Evolutionary conservation across 495 filamentous ascomycete genomes (phyloP).

Genomic region (Aspergillus nanangensis): DNA sequence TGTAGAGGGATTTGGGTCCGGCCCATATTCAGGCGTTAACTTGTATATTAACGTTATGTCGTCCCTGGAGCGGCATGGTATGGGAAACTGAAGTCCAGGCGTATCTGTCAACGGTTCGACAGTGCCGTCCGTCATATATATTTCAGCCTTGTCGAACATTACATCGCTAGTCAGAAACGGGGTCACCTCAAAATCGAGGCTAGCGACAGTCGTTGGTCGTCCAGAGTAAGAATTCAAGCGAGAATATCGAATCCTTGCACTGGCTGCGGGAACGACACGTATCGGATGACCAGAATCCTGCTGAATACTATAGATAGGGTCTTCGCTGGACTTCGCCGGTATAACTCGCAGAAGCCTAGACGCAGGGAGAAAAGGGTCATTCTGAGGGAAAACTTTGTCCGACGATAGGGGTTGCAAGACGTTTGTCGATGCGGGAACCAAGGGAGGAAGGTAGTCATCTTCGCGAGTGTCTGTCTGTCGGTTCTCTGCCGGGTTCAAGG

Average conservation of each 20-base stretch:
- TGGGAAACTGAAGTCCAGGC: slow-evolving; percentile 55
- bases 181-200: slow-evolving; percentile 83
- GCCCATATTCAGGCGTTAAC: slow-evolving; percentile 60
- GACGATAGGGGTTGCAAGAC: slow-evolving; percentile 71
- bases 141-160: slow-evolving; percentile 59
- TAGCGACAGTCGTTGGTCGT: slow-evolving; percentile 68
- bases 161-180: slow-evolving; percentile 74
- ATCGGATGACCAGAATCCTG: slow-evolving; percentile 59
- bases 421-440: slow-evolving; percentile 72
- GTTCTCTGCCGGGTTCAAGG: slow-evolving; percentile 53
- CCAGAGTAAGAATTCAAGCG: slow-evolving; percentile 60
- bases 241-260: slow-evolving; percentile 78
- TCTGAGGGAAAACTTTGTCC: slow-evolving; percentile 62
- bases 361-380: slow-evolving; percentile 72
- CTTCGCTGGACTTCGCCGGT: slow-evolving; percentile 54
- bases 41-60: slow-evolving; percentile 83
- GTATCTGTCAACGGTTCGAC: slow-evolving; percentile 63
- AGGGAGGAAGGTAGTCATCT: slow-evolving; percentile 73
- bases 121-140: slow-evolving; percentile 60
- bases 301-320: slow-evolving; percentile 60
- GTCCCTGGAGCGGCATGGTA: slow-evolving; percentile 72
- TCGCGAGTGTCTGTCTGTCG: slow-evolving; percentile 42
- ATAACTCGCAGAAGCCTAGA: slow-evolving; percentile 73
- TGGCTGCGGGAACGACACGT: slow-evolving; percentile 74
- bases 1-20: slow-evolving; percentile 41